These are phyloP conservation scores for Mikania micrantha DNA, from an alignment of 129 eudicot genomes.

Conservation along the genomic window DNA sequence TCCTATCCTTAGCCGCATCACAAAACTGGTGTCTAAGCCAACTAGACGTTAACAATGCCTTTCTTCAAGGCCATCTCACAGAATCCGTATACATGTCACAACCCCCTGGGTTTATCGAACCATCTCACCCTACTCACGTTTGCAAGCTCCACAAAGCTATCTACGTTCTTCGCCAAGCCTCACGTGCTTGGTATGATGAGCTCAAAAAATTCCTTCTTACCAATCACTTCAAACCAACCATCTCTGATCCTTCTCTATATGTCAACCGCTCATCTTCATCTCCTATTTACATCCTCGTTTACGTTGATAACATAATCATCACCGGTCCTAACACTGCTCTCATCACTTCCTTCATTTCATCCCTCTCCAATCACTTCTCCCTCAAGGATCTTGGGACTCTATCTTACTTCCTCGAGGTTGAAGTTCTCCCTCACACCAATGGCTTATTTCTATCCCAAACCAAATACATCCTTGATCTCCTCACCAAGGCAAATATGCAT, in stretches of 20 bases:
- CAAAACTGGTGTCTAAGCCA: too few species aligned
- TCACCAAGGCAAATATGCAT: neutral
- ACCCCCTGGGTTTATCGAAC: too few species aligned
- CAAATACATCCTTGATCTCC: neutral
- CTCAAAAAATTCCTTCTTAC: neutral
- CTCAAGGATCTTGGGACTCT: neutral
- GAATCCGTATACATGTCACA: too few species aligned
- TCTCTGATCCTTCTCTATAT: neutral
- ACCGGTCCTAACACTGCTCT: neutral
- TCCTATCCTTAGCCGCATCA: too few species aligned
- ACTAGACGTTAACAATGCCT: too few species aligned
- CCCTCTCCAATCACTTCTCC: neutral
- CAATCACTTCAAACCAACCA: neutral
- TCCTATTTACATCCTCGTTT: neutral
- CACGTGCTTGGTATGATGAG: conserved; percentile 2
- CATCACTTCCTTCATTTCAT: neutral
- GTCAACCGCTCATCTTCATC: too few species aligned
- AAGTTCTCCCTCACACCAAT: neutral
- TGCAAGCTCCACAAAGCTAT: too few species aligned
- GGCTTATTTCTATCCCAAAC: neutral
- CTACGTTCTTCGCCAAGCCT: too few species aligned
- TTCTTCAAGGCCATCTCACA: too few species aligned
- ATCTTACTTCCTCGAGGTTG: neutral
- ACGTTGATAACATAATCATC: neutral
- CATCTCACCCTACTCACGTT: too few species aligned